Evolutionary conservation across 2,329 filamentous ascomycete species (phyloP).

Genomic region (Penicillium oxalicum): DNA sequence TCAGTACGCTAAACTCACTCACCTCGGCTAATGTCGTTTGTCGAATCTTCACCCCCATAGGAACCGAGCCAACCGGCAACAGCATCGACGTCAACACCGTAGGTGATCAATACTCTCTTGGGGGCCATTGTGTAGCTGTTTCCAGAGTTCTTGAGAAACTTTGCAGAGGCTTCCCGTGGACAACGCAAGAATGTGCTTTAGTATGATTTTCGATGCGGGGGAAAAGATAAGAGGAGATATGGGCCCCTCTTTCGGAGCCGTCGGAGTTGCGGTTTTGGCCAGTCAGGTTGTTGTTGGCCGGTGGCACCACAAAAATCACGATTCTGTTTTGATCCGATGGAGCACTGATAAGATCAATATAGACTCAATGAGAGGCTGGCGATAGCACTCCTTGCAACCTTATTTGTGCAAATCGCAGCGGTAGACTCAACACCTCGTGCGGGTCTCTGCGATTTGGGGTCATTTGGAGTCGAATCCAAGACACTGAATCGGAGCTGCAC

Average conservation of each 20-base stretch:
- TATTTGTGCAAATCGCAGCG: background rate
- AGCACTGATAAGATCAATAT: background rate
- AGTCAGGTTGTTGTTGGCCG: background rate
- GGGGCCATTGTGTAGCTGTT: constrained; percentile 13
- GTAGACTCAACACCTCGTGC: background rate
- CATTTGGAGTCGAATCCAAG: background rate
- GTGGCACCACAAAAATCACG: background rate
- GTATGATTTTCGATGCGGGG: constrained; percentile 13
- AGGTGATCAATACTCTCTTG: constrained; percentile 25
- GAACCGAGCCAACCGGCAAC: constrained; percentile 31
- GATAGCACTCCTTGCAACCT: background rate
- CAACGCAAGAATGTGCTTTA: background rate
- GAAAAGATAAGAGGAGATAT: constrained; percentile 1
- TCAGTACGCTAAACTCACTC: background rate
- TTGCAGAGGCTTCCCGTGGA: background rate
- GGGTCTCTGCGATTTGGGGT: constrained; percentile 11
- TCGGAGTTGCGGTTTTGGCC: constrained; percentile 4
- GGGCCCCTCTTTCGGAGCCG: constrained; percentile 4
- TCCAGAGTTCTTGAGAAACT: background rate
- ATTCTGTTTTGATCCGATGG: background rate
- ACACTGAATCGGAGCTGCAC: no score
- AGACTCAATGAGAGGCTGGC: background rate
- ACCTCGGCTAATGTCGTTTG: constrained; percentile 30
- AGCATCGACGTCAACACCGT: constrained; percentile 31
- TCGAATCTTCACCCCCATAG: constrained; percentile 30